A percentile compares a stretch with the other conserved stretches of the same genome.
Conservation (phyloP, 1,139 yeast genomes). For the Spencermartinsiella ligniputridi region DNA sequence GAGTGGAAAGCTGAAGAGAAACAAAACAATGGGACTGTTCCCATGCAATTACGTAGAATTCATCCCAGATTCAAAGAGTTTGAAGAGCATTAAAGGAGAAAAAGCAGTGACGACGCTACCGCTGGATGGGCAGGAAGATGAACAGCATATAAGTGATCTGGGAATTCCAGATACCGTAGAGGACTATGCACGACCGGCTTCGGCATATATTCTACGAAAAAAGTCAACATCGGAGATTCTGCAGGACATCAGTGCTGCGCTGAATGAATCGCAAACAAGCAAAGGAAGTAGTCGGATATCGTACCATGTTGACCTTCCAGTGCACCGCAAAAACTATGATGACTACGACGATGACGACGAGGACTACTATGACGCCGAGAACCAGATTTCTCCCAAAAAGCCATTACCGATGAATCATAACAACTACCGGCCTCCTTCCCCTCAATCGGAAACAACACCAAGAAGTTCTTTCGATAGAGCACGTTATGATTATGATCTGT, state of each 20-base stretch:
- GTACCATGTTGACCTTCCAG: neutral
- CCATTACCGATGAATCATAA: no score
- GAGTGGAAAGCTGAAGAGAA: constrained; percentile 77
- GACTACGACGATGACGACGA: neutral
- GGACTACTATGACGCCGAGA: constrained; percentile 8
- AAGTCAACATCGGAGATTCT: constrained; percentile 19
- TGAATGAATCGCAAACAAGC: constrained; percentile 14
- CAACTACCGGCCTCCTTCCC: constrained; percentile 1
- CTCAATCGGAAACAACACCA: neutral
- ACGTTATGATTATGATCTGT: constrained; percentile 6
- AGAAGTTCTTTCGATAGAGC: neutral
- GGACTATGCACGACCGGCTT: neutral
- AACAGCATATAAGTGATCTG: neutral
- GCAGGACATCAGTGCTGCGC: constrained; percentile 24
- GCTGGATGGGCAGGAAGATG: neutral
- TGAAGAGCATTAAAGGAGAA: neutral
- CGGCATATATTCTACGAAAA: neutral
- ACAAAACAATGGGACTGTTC: constrained; percentile 77
- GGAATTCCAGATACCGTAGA: neutral
- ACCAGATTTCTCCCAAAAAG: neutral
- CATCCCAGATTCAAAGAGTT: constrained; percentile 23
- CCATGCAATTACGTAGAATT: constrained; percentile 81
- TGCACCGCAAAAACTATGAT: neutral
- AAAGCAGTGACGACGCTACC: neutral
- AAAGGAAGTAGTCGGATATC: constrained; percentile 4